phyloP scores from a whole-genome alignment of 805 yeast genomes.

The Torulaspora maleeae region DNA sequence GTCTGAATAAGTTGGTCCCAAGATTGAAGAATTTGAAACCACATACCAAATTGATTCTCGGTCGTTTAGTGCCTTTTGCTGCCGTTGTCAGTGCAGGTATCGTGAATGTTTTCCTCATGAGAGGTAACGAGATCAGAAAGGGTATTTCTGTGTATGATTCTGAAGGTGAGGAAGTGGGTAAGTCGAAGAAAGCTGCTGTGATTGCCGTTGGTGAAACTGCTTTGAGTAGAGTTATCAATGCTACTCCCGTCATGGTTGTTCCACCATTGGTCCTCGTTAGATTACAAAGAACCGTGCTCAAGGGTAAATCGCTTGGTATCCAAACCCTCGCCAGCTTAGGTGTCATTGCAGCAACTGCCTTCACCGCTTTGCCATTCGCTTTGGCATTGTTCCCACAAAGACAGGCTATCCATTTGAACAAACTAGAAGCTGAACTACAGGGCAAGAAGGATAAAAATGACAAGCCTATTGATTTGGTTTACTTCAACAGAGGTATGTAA shows the following conservation, averaged over 20 bases:
- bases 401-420: slow-evolving; percentile 52
- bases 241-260: slow-evolving; percentile 95
- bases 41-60: slow-evolving; percentile 61
- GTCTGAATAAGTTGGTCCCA: slow-evolving; percentile 89
- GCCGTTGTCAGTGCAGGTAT: slow-evolving; percentile 98
- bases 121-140: slow-evolving; percentile 86
- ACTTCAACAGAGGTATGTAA: slow-evolving; percentile 92
- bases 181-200: slow-evolving; percentile 79
- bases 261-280: slow-evolving; percentile 84
- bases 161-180: slow-evolving; percentile 63
- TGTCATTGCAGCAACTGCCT: slow-evolving; percentile 76
- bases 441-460: slow-evolving; percentile 61
- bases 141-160: slow-evolving; percentile 71
- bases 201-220: slow-evolving; percentile 98
- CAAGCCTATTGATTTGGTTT: slow-evolving; percentile 51
- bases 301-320: slow-evolving; percentile 58
- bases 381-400: slow-evolving; percentile 93
- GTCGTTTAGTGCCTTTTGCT: slow-evolving; percentile 94
- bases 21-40: slow-evolving; percentile 67
- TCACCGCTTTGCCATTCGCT: slow-evolving; percentile 89
- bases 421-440: slow-evolving; percentile 62
- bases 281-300: slow-evolving; percentile 66
- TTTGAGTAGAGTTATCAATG: slow-evolving; percentile 87
- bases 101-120: slow-evolving; percentile 93
- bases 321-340: slow-evolving; percentile 79